Evolutionary conservation across 805 yeast species (phyloP), one percentile per base, ranked within the genome.

Genomic region (Cyberlindnera veronae): DNA sequence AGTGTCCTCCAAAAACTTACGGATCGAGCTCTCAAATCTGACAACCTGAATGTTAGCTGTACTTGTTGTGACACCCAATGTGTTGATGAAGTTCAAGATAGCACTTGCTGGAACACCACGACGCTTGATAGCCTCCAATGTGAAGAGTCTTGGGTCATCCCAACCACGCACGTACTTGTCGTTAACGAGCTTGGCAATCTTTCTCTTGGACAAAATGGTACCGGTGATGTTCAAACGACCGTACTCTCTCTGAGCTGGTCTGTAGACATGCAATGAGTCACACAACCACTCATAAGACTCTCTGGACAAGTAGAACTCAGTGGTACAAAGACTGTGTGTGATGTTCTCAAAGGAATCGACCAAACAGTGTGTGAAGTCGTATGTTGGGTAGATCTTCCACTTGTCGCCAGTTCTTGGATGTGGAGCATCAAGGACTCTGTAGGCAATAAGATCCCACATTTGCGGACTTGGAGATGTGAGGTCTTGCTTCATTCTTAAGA

Each of bases 51-150:
- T 93, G 58, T 87, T 88, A 30, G 96, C 82, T 32, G 90, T 84
- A 33, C 91, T 74, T 2, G 98, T 93, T 30, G 99, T 93, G 41
- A 93, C 99, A 58, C 99, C 99, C 53, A 93, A 75, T 33, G 96
- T 91, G 62, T 90, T 87, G 58, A 93, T 85, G 62, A 93, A 93
- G 23, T 89, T 77, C 60, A 93, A 73, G 61, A 93, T 87, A 21
- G 98, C 97, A 32, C 98, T 97, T 11, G 99, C 99, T 51, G 99
- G 99, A 8, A 93, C 82, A 69, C 99, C 99, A 61, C 99, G 86
- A 63, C 99, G 84, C 61, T 88, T 83, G 46, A 93, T 79, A 37
- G 93, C 96, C 54, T 89, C 99, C 54, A 93, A 75, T 5, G 99
- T 93, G 65, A 81, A 93, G 61, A 93, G 73, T 59, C 99, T 78